A percentile compares a stretch with the other conserved stretches of the same genome.
Conservation (phyloP, 2,329 filamentous ascomycete species). For the Purpureocillium lavendulum region DNA sequence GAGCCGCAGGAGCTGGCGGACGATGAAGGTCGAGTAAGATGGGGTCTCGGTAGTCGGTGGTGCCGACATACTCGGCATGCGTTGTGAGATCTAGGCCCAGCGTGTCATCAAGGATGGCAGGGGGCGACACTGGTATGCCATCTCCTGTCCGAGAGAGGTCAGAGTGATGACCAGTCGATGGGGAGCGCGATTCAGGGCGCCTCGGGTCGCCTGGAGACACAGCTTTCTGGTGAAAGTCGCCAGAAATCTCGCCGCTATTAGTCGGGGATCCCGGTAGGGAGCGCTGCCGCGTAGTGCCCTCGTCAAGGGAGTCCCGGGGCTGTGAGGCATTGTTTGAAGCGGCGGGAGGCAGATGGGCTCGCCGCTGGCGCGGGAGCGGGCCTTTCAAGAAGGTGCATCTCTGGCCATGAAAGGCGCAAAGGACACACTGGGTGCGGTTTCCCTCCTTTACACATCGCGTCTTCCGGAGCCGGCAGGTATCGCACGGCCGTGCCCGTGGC, state of each 20-base stretch:
- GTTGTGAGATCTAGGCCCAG: conserved; percentile 50
- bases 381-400: conserved; percentile 54
- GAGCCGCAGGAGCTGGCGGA: conserved; percentile 26
- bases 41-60: conserved; percentile 51
- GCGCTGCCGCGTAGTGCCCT: no score
- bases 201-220: no score
- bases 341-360: neutral
- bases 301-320: no score
- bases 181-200: conserved; percentile 3
- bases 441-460: conserved; percentile 57
- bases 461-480: conserved; percentile 58
- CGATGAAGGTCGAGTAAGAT: conserved; percentile 47
- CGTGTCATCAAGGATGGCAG: conserved; percentile 27
- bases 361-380: conserved; percentile 21
- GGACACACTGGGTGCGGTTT: conserved; percentile 48
- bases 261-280: no score
- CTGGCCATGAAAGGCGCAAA: conserved; percentile 59
- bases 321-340: no score
- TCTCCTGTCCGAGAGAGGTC: neutral
- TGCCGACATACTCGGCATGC: conserved; percentile 52
- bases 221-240: no score
- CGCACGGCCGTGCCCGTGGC: conserved; percentile 38
- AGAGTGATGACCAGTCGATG: conserved; percentile 1
- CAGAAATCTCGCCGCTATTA: no score
- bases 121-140: conserved; percentile 9